Percentiles rank a stretch among this genome's conserved stretches.
Evolutionary conservation across 2,329 filamentous ascomycete genomes (phyloP).

Genomic region (Conoideocrella luteorostrata): DNA sequence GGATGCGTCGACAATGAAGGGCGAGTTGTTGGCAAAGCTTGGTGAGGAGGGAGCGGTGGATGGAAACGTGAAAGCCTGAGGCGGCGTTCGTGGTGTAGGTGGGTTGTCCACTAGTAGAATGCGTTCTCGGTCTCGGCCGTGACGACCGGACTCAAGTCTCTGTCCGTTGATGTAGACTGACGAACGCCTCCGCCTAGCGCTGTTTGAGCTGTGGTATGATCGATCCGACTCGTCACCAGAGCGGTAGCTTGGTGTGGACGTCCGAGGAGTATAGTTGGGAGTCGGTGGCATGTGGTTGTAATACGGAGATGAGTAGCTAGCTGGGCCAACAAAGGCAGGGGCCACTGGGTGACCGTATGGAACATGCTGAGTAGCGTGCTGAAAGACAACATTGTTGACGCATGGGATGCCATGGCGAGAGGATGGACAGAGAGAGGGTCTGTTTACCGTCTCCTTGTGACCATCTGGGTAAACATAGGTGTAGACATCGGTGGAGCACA

Average conservation of each 20-base stretch:
- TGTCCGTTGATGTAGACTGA: constrained; percentile 33
- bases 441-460: constrained; percentile 25
- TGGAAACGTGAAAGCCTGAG: constrained; percentile 33
- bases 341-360: constrained; percentile 20
- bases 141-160: constrained; percentile 27
- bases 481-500: constrained; percentile 45
- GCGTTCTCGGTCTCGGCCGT: constrained; percentile 29
- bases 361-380: constrained; percentile 33
- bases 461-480: constrained; percentile 42
- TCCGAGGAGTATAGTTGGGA: constrained; percentile 28
- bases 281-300: constrained; percentile 32
- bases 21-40: constrained; percentile 14
- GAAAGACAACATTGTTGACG: constrained; percentile 31
- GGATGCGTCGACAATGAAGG: constrained; percentile 20
- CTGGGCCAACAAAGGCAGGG: constrained; percentile 10
- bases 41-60: constrained; percentile 36
- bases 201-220: constrained; percentile 23
- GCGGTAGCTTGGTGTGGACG: constrained; percentile 26
- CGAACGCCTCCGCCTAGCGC: constrained; percentile 25
- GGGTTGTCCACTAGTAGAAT: constrained; percentile 39
- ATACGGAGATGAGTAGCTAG: constrained; percentile 13
- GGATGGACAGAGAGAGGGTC: constrained; percentile 31
- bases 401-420: constrained; percentile 36
- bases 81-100: constrained; percentile 39
- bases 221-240: constrained; percentile 33